Evolutionary conservation across 2,329 filamentous ascomycete species (phyloP).

Genomic region (Aspergillus felis): DNA sequence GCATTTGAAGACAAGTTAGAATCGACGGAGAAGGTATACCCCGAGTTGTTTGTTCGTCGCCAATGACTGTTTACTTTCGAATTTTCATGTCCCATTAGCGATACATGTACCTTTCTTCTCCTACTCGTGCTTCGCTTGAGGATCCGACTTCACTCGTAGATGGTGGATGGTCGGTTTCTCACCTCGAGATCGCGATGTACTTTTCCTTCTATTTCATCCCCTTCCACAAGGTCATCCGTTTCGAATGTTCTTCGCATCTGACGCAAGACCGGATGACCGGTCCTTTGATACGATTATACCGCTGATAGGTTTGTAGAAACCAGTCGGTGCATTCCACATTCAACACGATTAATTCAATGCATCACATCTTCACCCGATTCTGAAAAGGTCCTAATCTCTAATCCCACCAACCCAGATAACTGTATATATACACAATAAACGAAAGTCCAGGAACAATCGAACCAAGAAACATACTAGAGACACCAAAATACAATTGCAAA

Average conservation of each 20-base stretch:
- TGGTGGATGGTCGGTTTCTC: neutral
- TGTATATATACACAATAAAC: neutral
- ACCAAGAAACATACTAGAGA: neutral
- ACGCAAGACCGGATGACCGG: neutral
- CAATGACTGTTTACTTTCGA: neutral
- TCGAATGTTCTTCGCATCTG: neutral
- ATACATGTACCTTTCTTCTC: neutral
- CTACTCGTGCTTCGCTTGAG: neutral
- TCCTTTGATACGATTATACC: neutral
- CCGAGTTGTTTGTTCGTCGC: neutral
- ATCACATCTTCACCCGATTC: neutral
- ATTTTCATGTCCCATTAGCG: constrained; percentile 1
- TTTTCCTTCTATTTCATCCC: neutral
- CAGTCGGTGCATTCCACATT: neutral
- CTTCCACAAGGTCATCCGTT: neutral
- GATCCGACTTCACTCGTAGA: neutral
- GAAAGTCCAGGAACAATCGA: neutral
- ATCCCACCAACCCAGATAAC: neutral
- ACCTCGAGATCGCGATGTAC: neutral
- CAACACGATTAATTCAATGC: neutral
- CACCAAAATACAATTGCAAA: neutral
- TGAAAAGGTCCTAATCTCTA: neutral
- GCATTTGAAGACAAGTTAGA: constrained; percentile 14
- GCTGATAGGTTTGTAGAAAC: neutral
- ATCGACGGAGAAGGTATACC: constrained; percentile 18